Evolutionary conservation across 1,284 basidiomycete species (phyloP).

Genomic region (Cutaneotrichosporon sp.): DNA sequence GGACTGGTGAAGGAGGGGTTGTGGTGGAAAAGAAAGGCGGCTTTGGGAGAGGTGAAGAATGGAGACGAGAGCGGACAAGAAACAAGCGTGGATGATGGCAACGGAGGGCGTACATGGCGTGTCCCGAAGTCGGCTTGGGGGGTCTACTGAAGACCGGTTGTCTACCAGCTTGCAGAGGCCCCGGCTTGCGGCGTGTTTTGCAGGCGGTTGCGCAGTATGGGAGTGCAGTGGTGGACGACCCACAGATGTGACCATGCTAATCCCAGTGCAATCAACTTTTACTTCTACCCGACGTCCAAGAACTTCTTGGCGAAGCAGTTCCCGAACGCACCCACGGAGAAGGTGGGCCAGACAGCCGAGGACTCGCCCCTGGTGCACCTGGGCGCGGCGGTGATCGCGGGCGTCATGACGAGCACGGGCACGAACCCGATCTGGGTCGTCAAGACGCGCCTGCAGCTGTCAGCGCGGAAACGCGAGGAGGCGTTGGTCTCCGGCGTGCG

Average conservation of each 20-base stretch:
- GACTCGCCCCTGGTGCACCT: slow-evolving; percentile 86
- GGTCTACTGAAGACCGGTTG: too few species aligned
- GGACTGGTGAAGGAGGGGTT: neutral
- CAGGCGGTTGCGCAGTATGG: too few species aligned
- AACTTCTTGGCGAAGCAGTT: slow-evolving; percentile 76
- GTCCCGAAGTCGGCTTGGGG: too few species aligned
- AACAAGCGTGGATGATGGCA: too few species aligned
- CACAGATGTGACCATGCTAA: neutral
- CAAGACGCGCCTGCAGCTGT: slow-evolving; percentile 80
- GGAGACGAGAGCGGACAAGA: too few species aligned
- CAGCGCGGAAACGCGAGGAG: slow-evolving; percentile 29
- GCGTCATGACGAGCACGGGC: slow-evolving; percentile 77
- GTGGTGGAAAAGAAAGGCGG: neutral
- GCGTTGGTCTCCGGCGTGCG: slow-evolving; percentile 12
- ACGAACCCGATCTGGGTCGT: slow-evolving; percentile 99
- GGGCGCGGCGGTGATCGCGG: slow-evolving; percentile 73
- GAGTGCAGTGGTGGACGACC: too few species aligned
- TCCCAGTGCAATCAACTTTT: slow-evolving; percentile 81
- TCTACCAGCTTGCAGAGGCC: neutral
- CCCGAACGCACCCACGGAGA: slow-evolving; percentile 49
- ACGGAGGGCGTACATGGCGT: too few species aligned
- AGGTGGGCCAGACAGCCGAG: slow-evolving; percentile 57
- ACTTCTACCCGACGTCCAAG: slow-evolving; percentile 96
- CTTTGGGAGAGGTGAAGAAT: too few species aligned
- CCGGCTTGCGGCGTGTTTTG: too few species aligned